Base-by-base conservation (phyloP, 129 eudicot genomes). In the Silybum marianum region DNA sequence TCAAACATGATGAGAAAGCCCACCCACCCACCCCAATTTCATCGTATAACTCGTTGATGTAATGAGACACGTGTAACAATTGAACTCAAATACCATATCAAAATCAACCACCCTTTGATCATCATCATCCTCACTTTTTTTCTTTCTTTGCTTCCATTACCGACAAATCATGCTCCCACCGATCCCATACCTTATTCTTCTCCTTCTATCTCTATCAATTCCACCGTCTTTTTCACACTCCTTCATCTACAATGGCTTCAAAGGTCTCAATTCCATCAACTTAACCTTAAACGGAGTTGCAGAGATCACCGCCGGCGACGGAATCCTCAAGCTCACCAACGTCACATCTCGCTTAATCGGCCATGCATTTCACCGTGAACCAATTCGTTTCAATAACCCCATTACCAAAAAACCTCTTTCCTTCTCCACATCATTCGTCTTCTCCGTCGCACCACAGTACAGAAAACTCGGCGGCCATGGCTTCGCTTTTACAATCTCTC, bases 401-500 rank as follows among this genome's bases (percentile, higher is more conserved):
- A 32, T 22, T 0, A 79, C 78, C 24, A 69, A 82, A 34, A 19
- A 79, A 3, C 80, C 69, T 7, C 67, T 69, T 74, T 90, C 94
- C 5, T 92, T 92, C 76, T 92, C 97, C 22, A 92, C 93, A 0
- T 81, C 86, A 21, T 90, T 92, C 38, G 93, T 75, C 10, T 88
- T 92, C 68, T 76, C 86, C 38, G 79, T 92, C 11, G 88, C 69
- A 21, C 91, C 94, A 1, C 78, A 85, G 54, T 85, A 79, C 76
- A 87, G 78, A 48, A 81, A 72, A 22, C 90, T 90, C 46, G 90
- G 93, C 18, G 97, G 93, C 28, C 94, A 90, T 84, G 94, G 97
- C 16, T 38, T 92, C 0, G 98, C 98, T 30, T 94, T 94, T 82
- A 80, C 91, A 0, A 76, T 94, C 32, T 65, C 95, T 5, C 88